phyloP scores from a whole-genome alignment of 2,329 filamentous ascomycete genomes.

The Talaromyces sp. region DNA sequence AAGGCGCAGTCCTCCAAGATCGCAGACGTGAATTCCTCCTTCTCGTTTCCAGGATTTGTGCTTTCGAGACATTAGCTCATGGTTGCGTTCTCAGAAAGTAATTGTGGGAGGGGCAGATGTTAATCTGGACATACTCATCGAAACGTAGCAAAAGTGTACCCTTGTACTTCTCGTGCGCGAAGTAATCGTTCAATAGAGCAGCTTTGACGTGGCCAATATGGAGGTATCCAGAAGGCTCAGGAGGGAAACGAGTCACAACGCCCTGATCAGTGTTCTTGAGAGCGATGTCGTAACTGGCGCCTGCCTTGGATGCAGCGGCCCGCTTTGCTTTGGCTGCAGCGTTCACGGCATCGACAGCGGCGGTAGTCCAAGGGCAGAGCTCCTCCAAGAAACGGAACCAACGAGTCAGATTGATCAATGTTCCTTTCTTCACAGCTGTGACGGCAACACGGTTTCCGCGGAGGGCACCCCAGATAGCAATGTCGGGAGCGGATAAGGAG shows the following conservation, averaged over 20 bases:
- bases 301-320: slow-evolving; percentile 66
- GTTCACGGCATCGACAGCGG: slow-evolving; percentile 66
- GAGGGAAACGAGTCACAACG: slow-evolving; percentile 87
- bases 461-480: slow-evolving; percentile 77
- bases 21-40: slow-evolving; percentile 89
- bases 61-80: not conserved
- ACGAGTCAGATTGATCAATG: slow-evolving; percentile 70
- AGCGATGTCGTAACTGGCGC: slow-evolving; percentile 83
- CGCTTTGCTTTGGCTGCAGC: slow-evolving; percentile 67
- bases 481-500: slow-evolving; percentile 69
- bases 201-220: slow-evolving; percentile 97
- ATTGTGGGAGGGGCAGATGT: not conserved
- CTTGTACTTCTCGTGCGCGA: slow-evolving; percentile 87
- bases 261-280: slow-evolving; percentile 80
- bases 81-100: not conserved
- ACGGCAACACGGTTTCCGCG: slow-evolving; percentile 80
- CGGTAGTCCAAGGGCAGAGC: slow-evolving; percentile 70
- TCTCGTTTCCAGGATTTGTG: slow-evolving; percentile 96
- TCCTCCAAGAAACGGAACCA: slow-evolving; percentile 89
- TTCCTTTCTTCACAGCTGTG: slow-evolving; percentile 73
- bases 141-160: slow-evolving; percentile 88
- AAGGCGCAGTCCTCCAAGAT: slow-evolving; percentile 88
- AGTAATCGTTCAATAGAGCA: slow-evolving; percentile 91
- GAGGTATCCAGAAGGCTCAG: slow-evolving; percentile 90
- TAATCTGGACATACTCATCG: slow-evolving; percentile 59